Percentiles rank a stretch among this genome's conserved stretches.
These are phyloP conservation scores for Calocera cornea DNA, from an alignment of 768 basidiomycete genomes.

Conservation along the genomic window DNA sequence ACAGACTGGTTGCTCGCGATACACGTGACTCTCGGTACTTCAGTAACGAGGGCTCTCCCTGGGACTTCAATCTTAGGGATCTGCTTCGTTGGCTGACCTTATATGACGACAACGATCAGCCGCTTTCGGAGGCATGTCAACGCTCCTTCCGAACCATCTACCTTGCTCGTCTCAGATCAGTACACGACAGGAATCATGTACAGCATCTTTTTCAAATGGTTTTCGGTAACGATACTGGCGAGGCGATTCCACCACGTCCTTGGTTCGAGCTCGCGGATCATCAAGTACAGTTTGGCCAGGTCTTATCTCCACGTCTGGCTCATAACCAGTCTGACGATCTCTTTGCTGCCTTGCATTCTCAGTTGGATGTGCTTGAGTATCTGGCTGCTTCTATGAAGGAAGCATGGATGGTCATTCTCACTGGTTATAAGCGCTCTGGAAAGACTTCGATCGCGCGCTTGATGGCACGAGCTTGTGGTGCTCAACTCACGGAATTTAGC, in stretches of 20 bases:
- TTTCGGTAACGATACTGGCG: constrained; percentile 20
- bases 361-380: constrained; percentile 57
- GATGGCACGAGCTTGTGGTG: constrained; percentile 59
- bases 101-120: constrained; percentile 16
- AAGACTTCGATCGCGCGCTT: constrained; percentile 64
- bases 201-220: constrained; percentile 21
- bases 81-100: constrained; percentile 73
- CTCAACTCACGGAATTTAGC: constrained; percentile 52
- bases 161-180: constrained; percentile 69
- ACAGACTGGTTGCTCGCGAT: constrained; percentile 51
- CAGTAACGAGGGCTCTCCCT: constrained; percentile 71
- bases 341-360: constrained; percentile 43
- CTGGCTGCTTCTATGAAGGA: constrained; percentile 57
- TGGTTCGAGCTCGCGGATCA: constrained; percentile 19
- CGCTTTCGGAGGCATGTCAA: constrained; percentile 26
- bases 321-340: constrained; percentile 25
- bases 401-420: constrained; percentile 81
- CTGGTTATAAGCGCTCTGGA: constrained; percentile 57
- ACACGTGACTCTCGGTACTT: constrained; percentile 52
- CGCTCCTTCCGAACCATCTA: constrained; percentile 39
- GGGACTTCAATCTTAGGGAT: constrained; percentile 98
- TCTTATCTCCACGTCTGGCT: constrained; percentile 28
- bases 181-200: constrained; percentile 42
- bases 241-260: constrained; percentile 28
- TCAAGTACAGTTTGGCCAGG: constrained; percentile 54